Evolutionary conservation across 2,329 filamentous ascomycete species (phyloP), one percentile per base, ranked within the genome.

Genomic region (Alternaria triticimaculans): DNA sequence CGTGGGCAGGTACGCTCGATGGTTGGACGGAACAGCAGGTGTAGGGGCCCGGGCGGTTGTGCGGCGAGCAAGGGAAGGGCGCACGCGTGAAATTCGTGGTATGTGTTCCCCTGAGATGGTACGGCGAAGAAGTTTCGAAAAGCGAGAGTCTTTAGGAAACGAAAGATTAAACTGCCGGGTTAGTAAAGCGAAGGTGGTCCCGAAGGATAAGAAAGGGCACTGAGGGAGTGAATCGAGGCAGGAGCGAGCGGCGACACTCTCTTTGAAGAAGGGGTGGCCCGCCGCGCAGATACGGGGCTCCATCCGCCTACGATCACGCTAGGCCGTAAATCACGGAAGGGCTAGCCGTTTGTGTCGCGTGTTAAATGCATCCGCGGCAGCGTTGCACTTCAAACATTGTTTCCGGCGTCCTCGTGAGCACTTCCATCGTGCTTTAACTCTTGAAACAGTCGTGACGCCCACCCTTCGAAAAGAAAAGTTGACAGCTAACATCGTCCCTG

Each of bases 61-160:
- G 48, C 43, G 57, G 60, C 46, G 46, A 50, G 46, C n/a, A 28
- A 30, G 28, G 23, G 15, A 26, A 26, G 18, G 48, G 49, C 26
- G 28, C 49, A 33, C 49, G 57, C 41, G 61, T n/a, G 53, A 30
- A 44, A 48, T 43, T 63, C 20, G 37, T 44, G 44, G 53, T 56
- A 41, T 33, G 50, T 59, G 59, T 37, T 67, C 66, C 70, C 65
- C 68, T 72, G 67, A 41, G 37, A 48, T 33, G 48, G 56, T 26
- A 21, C 45, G 46, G 56, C 58, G 58, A 46, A 5, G 4, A 41
- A 10, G 58, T 53, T 41, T 48, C 44, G 43, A 41, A 55, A 72
- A 76, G 71, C 73, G 73, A 76, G 68, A 55, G 74, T 74, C 51
- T 63, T 58, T 57, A 12, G 50, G 53, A 63, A 61, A 45, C 50